Conservation (phyloP, 169 alveolate genomes). For the Cryptosporidium andersoni region DNA sequence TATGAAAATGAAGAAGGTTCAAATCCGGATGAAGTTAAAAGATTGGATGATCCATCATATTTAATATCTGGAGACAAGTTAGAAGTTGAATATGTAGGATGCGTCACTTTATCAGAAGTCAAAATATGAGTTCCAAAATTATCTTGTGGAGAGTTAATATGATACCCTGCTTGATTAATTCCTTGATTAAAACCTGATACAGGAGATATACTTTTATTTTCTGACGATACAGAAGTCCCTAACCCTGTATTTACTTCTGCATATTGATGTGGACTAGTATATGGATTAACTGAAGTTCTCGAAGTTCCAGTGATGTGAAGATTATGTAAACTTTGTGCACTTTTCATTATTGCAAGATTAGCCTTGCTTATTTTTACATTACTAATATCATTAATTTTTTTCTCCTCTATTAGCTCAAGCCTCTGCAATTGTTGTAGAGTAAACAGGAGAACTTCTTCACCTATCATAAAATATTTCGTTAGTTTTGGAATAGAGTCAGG, state of each 20-base stretch:
- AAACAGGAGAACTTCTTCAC: slow-evolving; percentile 25
- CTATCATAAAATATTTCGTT: slow-evolving; percentile 2
- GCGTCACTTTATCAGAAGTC: background rate
- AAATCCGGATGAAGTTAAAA: background rate
- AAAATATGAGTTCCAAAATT: background rate
- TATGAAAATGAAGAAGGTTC: too few species aligned
- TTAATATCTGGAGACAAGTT: background rate
- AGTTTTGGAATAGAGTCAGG: slow-evolving; percentile 32
- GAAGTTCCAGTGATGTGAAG: background rate
- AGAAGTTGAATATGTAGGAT: background rate
- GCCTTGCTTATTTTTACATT: slow-evolving; percentile 42
- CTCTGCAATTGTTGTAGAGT: slow-evolving; percentile 43
- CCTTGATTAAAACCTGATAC: background rate
- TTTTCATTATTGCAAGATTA: background rate
- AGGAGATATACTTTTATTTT: background rate
- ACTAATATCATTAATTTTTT: slow-evolving; percentile 12
- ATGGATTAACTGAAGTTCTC: background rate
- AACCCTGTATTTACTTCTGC: too few species aligned
- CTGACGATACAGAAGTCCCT: background rate
- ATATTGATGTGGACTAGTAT: too few species aligned
- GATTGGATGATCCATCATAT: background rate
- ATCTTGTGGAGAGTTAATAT: background rate
- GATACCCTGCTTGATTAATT: background rate
- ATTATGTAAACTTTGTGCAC: background rate
- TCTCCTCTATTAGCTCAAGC: background rate